Conservation (phyloP, 441 rosid species). For the Erodium texanum region DNA sequence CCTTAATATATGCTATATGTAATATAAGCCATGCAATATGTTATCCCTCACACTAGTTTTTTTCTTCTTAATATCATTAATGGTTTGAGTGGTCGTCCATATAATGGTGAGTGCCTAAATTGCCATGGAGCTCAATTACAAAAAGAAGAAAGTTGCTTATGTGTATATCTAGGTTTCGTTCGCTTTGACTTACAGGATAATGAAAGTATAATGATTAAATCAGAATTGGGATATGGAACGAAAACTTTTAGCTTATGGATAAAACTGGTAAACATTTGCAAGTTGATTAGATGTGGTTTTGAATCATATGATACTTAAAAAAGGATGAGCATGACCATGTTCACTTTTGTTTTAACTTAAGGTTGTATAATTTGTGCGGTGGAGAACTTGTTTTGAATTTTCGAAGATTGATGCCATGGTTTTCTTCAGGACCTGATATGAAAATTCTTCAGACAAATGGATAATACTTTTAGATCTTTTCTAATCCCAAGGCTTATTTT, state of each 20-base stretch:
- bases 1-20: constrained; percentile 3
- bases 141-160: background rate
- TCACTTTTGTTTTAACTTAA: background rate
- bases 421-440: background rate
- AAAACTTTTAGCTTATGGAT: background rate
- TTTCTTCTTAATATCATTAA: background rate
- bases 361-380: background rate
- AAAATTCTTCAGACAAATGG: background rate
- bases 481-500: too few relatives aligned
- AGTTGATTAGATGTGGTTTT: background rate
- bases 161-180: background rate
- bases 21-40: background rate
- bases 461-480: too few relatives aligned
- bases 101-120: background rate
- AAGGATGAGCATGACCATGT: background rate
- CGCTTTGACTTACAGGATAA: background rate
- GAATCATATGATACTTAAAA: background rate
- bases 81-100: background rate
- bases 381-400: background rate
- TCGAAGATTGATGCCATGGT: background rate
- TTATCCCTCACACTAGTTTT: background rate
- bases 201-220: background rate
- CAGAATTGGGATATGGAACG: background rate
- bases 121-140: background rate
- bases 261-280: background rate